Evolutionary conservation across 1,284 basidiomycete genomes (phyloP), one percentile per base, ranked within the genome.

Genomic region (Rhodotorula sp.): DNA sequence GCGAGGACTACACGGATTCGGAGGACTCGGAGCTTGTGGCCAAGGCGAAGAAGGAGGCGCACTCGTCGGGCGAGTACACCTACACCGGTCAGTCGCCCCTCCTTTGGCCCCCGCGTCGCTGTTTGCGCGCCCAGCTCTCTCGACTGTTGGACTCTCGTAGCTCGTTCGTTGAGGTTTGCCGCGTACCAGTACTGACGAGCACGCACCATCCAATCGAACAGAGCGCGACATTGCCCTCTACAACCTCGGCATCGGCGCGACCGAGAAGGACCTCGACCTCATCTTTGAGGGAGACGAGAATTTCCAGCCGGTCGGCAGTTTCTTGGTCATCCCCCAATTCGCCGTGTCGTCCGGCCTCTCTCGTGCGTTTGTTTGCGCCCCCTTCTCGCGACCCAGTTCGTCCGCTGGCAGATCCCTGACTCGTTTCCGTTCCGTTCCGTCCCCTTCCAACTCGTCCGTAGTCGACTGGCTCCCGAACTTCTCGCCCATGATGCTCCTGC

Each of bases 211-310:
- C 17, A 9, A 29, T 34, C 9, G 13, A 46, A 32, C 27, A 15
- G 57, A 70, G 64, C 86, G 91, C 48, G 95, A 99, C 78, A 87
- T 97, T 52, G 91, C 97, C 75, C 84, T 99, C 27, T 99, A 99
- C 84, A 97, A 97, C 82, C 84, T 99, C 46, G 94, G 95, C 62
- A 82, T 99, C 58, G 96, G 95, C n/a, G 95, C 94, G 27, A 94
- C 89, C 9, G 93, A 90, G 80, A 87, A 90, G 79, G 93, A 99
- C 73, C 86, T 97, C 32, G 86, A 93, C 76, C 94, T 92, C 88
- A 88, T 89, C 6, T 99, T 88, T 78, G 96, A 99, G 83, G 88
- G 89, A 66, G 85, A 91, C 78, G 91, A 94, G 62, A 85, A 89
- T 36, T 99, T 99, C 82, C 81, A 86, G 68, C 88, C 90, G 0